A percentile compares a stretch with the other conserved stretches of the same genome.
Evolutionary conservation across 2,329 filamentous ascomycete species (phyloP).

Genomic region (Aspergillus oerlinghausenensis): DNA sequence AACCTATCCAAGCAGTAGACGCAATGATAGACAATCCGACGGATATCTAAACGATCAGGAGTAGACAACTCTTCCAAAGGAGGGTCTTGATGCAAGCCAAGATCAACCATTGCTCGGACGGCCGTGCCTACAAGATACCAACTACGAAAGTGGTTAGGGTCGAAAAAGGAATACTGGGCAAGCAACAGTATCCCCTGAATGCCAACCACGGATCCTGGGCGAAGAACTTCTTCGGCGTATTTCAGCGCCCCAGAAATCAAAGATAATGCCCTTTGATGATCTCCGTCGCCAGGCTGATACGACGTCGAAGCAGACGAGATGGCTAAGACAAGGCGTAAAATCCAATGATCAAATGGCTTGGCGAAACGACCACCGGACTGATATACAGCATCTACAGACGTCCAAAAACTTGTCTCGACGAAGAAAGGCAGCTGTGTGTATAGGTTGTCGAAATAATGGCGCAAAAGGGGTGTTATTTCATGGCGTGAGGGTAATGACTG

Average conservation of each 20-base stretch:
- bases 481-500: slow-evolving; percentile 69
- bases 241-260: slow-evolving; percentile 64
- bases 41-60: slow-evolving; percentile 66
- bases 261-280: slow-evolving; percentile 56
- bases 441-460: slow-evolving; percentile 80
- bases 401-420: slow-evolving; percentile 71
- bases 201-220: slow-evolving; percentile 76
- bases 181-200: slow-evolving; percentile 84
- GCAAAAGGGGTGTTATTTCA: slow-evolving; percentile 63
- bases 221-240: slow-evolving; percentile 75
- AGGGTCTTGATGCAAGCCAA: slow-evolving; percentile 90
- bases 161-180: slow-evolving; percentile 83
- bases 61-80: slow-evolving; percentile 64
- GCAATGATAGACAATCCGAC: slow-evolving; percentile 82
- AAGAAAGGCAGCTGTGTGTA: slow-evolving; percentile 79
- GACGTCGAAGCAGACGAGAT: slow-evolving; percentile 74
- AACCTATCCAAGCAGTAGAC: slow-evolving; percentile 86
- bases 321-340: slow-evolving; percentile 83
- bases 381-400: slow-evolving; percentile 77
- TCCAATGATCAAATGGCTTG: slow-evolving; percentile 70
- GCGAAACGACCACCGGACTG: slow-evolving; percentile 61
- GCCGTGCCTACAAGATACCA: slow-evolving; percentile 94
- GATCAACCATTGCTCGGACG: slow-evolving; percentile 77
- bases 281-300: slow-evolving; percentile 58
- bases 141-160: slow-evolving; percentile 85